Conservation (phyloP, 2,329 filamentous ascomycete genomes). For the Pseudocercospora fijiensis region DNA sequence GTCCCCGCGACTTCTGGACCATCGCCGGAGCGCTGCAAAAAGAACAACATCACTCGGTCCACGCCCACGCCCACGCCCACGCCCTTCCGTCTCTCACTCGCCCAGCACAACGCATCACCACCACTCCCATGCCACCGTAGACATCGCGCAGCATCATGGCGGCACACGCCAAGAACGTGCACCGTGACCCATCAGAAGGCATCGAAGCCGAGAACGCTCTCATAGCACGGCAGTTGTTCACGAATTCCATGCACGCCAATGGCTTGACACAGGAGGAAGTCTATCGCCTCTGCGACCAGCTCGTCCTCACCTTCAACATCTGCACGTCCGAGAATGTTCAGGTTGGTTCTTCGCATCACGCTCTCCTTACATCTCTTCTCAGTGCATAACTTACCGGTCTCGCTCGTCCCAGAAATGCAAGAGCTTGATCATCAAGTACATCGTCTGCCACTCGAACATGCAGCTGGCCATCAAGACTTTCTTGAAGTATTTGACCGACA, state of each 20-base stretch:
- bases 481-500: constrained; percentile 20
- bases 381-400: constrained; percentile 22
- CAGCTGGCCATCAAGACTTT: constrained; percentile 17
- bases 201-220: not conserved
- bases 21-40: not conserved
- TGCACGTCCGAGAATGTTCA: constrained; percentile 28
- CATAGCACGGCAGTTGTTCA: constrained; percentile 7
- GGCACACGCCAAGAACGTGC: not conserved
- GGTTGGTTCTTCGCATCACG: constrained; percentile 23
- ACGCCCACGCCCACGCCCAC: not conserved
- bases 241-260: not conserved
- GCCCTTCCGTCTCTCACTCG: not conserved
- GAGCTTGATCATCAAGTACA: constrained; percentile 21
- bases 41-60: not conserved
- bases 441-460: constrained; percentile 19
- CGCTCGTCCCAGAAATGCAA: constrained; percentile 26
- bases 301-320: constrained; percentile 25
- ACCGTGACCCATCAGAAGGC: not conserved
- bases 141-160: not conserved
- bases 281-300: constrained; percentile 3
- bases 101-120: not conserved
- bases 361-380: not conserved
- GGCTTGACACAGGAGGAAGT: not conserved
- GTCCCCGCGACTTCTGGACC: not conserved
- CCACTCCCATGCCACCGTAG: not conserved